These are phyloP conservation scores for Kuraishia molischiana DNA, from an alignment of 805 yeast species.

Conservation along the genomic window DNA sequence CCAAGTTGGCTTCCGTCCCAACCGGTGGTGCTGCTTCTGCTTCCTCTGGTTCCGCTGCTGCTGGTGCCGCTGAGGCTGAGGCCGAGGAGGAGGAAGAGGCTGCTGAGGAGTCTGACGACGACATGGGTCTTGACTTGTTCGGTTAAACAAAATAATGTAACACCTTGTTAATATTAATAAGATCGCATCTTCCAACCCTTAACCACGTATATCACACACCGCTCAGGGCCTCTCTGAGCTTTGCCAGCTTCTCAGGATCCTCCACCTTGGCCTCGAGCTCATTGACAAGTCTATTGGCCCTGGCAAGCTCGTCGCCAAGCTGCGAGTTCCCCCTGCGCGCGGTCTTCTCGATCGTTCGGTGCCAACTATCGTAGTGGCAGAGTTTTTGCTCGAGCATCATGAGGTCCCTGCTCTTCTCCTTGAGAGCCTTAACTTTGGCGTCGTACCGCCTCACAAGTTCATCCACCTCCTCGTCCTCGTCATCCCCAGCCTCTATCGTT, in stretches of 20 bases:
- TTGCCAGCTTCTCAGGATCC: neutral
- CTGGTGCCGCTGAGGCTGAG: constrained; percentile 60
- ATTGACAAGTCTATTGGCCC: too few species aligned
- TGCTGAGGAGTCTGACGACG: constrained; percentile 59
- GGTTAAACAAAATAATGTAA: constrained; percentile 14
- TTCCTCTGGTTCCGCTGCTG: constrained; percentile 60
- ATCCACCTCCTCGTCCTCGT: constrained; percentile 2
- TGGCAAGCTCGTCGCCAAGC: too few species aligned
- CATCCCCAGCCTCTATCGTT: constrained; percentile 4
- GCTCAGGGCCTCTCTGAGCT: too few species aligned
- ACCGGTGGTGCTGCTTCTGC: constrained; percentile 95
- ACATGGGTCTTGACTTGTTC: constrained; percentile 59
- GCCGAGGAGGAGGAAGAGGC: constrained; percentile 62
- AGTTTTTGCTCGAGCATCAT: constrained; percentile 8
- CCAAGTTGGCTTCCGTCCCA: constrained; percentile 96
- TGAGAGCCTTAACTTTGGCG: constrained; percentile 7
- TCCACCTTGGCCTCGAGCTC: too few species aligned
- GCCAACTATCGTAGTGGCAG: constrained; percentile 9
- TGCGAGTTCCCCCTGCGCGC: too few species aligned
- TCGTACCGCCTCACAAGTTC: constrained; percentile 16
- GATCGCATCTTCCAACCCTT: too few species aligned
- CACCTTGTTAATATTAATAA: too few species aligned
- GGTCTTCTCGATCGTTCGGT: constrained; percentile 2
- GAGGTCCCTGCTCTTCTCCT: constrained; percentile 8
- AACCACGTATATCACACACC: too few species aligned